phyloP scores from a whole-genome alignment of 2,329 filamentous ascomycete genomes.

The Fusarium oxysporum region DNA sequence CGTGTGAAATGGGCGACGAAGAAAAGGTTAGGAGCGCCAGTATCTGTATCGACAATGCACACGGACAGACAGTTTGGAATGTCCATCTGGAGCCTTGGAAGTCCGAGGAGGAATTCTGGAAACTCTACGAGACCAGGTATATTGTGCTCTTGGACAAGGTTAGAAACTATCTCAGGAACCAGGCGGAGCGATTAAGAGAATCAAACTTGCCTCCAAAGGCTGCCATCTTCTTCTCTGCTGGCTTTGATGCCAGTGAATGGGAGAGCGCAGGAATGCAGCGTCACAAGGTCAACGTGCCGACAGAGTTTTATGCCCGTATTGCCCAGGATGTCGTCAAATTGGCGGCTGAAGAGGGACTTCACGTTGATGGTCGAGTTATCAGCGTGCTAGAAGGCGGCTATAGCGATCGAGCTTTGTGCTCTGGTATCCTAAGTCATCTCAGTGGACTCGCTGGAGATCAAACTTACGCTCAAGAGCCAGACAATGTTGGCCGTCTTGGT shows the following conservation, averaged over 20 bases:
- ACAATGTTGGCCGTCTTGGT: slow-evolving; percentile 59
- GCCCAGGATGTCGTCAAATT: slow-evolving; percentile 86
- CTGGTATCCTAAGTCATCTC: slow-evolving; percentile 89
- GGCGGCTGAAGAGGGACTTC: slow-evolving; percentile 81
- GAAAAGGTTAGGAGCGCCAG: slow-evolving; percentile 95
- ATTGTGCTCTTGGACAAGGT: slow-evolving; percentile 82
- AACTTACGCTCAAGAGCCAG: slow-evolving; percentile 51
- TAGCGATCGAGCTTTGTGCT: slow-evolving; percentile 89
- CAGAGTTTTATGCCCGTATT: slow-evolving; percentile 93
- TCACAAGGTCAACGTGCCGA: slow-evolving; percentile 95
- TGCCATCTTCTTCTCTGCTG: slow-evolving; percentile 93
- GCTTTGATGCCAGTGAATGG: slow-evolving; percentile 97
- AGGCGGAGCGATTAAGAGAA: slow-evolving; percentile 73
- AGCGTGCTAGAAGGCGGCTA: slow-evolving; percentile 97
- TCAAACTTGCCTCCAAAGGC: slow-evolving; percentile 76
- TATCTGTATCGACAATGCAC: slow-evolving; percentile 92
- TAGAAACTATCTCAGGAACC: slow-evolving; percentile 77
- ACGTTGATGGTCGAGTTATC: slow-evolving; percentile 85
- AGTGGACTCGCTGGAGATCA: slow-evolving; percentile 78
- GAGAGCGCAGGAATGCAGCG: slow-evolving; percentile 94
- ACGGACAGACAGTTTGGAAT: slow-evolving; percentile 96
- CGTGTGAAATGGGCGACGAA: slow-evolving; percentile 92
- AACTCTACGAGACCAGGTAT: slow-evolving; percentile 85
- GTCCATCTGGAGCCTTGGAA: slow-evolving; percentile 92
- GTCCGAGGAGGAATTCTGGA: slow-evolving; percentile 86